A percentile compares a stretch with the other conserved stretches of the same genome.
phyloP scores from a whole-genome alignment of 1,284 basidiomycete species.

The Rhodotorula sp. region DNA sequence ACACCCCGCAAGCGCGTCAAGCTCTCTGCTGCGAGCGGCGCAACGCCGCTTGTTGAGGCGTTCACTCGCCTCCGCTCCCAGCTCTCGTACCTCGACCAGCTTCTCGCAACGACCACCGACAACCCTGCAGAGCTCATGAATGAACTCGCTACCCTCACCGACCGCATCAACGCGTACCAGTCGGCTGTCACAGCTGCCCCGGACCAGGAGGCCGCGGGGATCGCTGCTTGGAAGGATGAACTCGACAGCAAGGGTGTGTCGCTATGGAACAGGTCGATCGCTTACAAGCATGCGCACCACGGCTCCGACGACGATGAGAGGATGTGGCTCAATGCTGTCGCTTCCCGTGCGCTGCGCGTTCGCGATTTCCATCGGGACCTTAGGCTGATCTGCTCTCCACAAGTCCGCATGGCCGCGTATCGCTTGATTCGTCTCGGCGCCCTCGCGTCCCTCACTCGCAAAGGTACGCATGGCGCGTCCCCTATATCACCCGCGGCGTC shows the following conservation, averaged over 20 bases:
- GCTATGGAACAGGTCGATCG: conserved; percentile 27
- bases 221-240: conserved; percentile 13
- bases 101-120: neutral
- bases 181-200: neutral
- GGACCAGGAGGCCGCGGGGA: neutral
- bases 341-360: conserved; percentile 6
- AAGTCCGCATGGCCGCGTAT: conserved; percentile 6
- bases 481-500: too few relatives aligned
- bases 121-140: too few relatives aligned
- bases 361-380: too few relatives aligned
- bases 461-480: neutral
- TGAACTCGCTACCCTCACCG: neutral
- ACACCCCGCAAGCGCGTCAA: neutral
- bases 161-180: neutral
- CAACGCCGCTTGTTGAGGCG: neutral
- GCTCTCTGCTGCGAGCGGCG: neutral
- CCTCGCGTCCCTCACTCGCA: neutral
- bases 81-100: neutral
- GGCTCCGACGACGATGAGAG: too few relatives aligned
- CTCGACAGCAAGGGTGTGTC: conserved; percentile 11
- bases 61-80: neutral
- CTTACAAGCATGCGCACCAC: neutral
- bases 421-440: conserved; percentile 18
- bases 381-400: neutral
- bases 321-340: neutral